phyloP scores from a whole-genome alignment of 2,329 filamentous ascomycete genomes.

The Elsinoe perseae region DNA sequence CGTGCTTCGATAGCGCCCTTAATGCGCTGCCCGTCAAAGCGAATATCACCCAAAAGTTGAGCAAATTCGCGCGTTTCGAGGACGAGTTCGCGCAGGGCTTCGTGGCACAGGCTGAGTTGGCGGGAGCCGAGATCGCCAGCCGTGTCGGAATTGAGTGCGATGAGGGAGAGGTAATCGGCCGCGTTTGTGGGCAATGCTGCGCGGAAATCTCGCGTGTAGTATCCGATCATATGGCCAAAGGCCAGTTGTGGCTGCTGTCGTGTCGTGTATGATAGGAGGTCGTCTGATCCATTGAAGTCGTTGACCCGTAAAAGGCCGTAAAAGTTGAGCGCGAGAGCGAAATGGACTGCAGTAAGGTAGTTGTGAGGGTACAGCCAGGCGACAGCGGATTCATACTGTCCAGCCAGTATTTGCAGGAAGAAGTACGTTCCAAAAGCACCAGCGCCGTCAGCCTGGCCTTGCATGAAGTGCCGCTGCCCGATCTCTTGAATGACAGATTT shows the following conservation, averaged over 20 bases:
- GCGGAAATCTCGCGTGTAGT: conserved; percentile 94
- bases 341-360: conserved; percentile 90
- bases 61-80: conserved; percentile 97
- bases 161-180: conserved; percentile 84
- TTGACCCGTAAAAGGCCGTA: conserved; percentile 85
- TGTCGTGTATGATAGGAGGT: conserved; percentile 59
- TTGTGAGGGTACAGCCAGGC: conserved; percentile 86
- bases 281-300: conserved; percentile 66
- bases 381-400: conserved; percentile 90
- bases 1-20: conserved; percentile 82
- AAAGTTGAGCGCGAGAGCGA: conserved; percentile 79
- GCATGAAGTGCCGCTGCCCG: conserved; percentile 82
- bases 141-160: conserved; percentile 84
- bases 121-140: conserved; percentile 64
- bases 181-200: conserved; percentile 82
- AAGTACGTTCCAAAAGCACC: conserved; percentile 86
- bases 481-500: conserved; percentile 79
- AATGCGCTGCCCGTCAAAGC: conserved; percentile 74
- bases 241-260: conserved; percentile 74
- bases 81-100: conserved; percentile 85
- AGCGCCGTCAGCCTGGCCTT: conserved; percentile 66
- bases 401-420: conserved; percentile 80
- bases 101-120: conserved; percentile 78
- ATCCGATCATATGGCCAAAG: conserved; percentile 86
- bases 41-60: conserved; percentile 84